Evolutionary conservation across 345 rosid genomes (phyloP), one percentile per base, ranked within the genome.

Genomic region (Mallotus nudiflorus): DNA sequence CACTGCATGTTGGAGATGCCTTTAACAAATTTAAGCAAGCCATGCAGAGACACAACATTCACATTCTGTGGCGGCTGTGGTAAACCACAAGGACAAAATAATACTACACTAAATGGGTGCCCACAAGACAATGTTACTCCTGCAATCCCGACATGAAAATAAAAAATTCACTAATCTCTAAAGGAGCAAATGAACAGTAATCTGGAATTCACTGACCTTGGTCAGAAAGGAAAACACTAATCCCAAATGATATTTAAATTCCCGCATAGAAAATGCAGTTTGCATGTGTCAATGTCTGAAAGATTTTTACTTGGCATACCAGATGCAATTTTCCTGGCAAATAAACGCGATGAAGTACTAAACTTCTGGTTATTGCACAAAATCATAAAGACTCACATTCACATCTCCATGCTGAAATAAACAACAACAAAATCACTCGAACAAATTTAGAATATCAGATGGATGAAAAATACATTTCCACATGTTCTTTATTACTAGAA

Each of bases 401-500:
- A 6, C n/a, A 56, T 6, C 50, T 71, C 71, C 50, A 69, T 10
- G 69, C 51, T 42, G 59, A 49, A 24, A 59, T 29, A 53, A 61
- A 42, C 14, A 46, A 74, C 40, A 76, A 24, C 67, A 68, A 14
- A 37, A 40, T 24, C 39, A 53, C 58, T 29, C 28, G 40, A 53
- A 56, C 64, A 54, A 42, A 52, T 44, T 63, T 28, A 3, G 56
- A 53, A 62, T 18, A 61, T 22, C 59, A 35, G 20, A 54, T 58
- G 20, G 13, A 68, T 37, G 61, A 58, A 67, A 58, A 71, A 56
- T 18, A 40, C 66, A 80, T 44, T 75, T 65, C 69, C 71, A 18
- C 33, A 68, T 40, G 62, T 74, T 65, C 54, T 73, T 80, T 86
- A 79, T 83, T 89, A 55, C 55, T 59, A 39, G 68, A 57, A 56